Percentiles rank a stretch among this genome's conserved stretches.
Evolutionary conservation across 164 flowering plant species (phyloP).

Genomic region (Aristolochia contorta): DNA sequence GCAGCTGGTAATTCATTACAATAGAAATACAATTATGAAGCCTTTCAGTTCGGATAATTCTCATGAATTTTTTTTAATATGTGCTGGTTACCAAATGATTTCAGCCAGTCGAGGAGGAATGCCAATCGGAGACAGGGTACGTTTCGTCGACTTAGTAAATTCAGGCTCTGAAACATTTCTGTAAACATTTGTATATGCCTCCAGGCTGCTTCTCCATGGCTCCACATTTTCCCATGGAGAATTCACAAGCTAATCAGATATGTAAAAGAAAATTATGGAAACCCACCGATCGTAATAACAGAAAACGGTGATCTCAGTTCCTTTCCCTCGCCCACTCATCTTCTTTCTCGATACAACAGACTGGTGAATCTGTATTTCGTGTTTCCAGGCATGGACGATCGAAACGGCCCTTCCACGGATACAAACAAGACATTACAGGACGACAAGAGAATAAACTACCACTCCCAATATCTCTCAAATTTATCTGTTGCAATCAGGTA

Average conservation of each 20-base stretch:
- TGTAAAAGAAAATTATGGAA: slow-evolving; percentile 58
- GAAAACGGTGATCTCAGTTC: slow-evolving; percentile 57
- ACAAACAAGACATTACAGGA: slow-evolving; percentile 52
- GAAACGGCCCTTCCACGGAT: slow-evolving; percentile 27
- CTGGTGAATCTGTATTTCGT: neutral
- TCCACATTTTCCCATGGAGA: slow-evolving; percentile 87
- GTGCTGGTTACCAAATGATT: slow-evolving; percentile 1
- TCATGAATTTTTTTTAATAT: too few species aligned
- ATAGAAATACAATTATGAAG: neutral
- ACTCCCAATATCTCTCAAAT: slow-evolving; percentile 76
- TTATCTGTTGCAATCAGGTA: slow-evolving; percentile 78
- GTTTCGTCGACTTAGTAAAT: slow-evolving; percentile 10
- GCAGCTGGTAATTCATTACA: slow-evolving; percentile 53
- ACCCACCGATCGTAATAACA: slow-evolving; percentile 67
- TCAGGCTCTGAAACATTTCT: neutral
- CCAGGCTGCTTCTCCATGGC: slow-evolving; percentile 73
- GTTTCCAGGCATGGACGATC: slow-evolving; percentile 83
- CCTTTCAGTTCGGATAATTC: too few species aligned
- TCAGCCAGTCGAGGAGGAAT: slow-evolving; percentile 45
- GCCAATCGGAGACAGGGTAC: slow-evolving; percentile 72
- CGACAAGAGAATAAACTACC: slow-evolving; percentile 64
- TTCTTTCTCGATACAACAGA: too few species aligned
- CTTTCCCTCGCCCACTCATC: too few species aligned
- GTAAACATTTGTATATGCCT: neutral
- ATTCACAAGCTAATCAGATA: slow-evolving; percentile 45